Evolutionary conservation across 805 yeast genomes (phyloP).

Genomic region (Isabelozyma pseudorhagii): DNA sequence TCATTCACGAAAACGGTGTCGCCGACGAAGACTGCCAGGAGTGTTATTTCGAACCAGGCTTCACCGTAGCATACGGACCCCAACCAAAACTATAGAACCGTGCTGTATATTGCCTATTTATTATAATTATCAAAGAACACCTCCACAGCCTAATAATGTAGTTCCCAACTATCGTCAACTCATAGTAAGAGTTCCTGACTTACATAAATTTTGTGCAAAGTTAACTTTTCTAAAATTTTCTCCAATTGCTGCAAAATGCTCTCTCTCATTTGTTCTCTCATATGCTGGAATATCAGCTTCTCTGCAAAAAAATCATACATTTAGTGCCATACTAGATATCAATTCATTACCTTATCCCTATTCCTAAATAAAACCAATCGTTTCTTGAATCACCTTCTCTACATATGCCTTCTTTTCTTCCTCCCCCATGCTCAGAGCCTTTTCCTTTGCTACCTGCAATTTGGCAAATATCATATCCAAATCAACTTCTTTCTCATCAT

Average conservation of each 20-base stretch:
- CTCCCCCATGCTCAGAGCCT: slow-evolving; percentile 18
- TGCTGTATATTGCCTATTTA: background rate
- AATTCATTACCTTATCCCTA: no score
- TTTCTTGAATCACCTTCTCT: slow-evolving; percentile 33
- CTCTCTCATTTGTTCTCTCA: no score
- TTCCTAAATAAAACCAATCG: slow-evolving; percentile 32
- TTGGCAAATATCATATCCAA: slow-evolving; percentile 29
- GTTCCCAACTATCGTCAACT: background rate
- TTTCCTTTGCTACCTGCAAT: slow-evolving; percentile 32
- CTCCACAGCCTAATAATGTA: background rate
- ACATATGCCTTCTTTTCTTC: slow-evolving; percentile 30
- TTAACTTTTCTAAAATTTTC: no score
- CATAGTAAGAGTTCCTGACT: background rate
- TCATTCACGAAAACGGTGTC: slow-evolving; percentile 80
- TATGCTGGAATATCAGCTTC: no score
- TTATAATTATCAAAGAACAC: background rate
- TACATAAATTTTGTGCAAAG: no score
- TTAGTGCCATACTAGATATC: no score
- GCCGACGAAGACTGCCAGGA: slow-evolving; percentile 82
- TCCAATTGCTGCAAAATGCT: no score
- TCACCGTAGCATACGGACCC: slow-evolving; percentile 26
- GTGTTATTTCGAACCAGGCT: slow-evolving; percentile 63
- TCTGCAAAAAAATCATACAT: no score
- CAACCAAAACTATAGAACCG: slow-evolving; percentile 9
- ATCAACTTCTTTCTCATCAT: slow-evolving; percentile 13